These are phyloP conservation scores for Spiromastix sp. DNA, from an alignment of 2,329 filamentous ascomycete species.

Conservation along the genomic window DNA sequence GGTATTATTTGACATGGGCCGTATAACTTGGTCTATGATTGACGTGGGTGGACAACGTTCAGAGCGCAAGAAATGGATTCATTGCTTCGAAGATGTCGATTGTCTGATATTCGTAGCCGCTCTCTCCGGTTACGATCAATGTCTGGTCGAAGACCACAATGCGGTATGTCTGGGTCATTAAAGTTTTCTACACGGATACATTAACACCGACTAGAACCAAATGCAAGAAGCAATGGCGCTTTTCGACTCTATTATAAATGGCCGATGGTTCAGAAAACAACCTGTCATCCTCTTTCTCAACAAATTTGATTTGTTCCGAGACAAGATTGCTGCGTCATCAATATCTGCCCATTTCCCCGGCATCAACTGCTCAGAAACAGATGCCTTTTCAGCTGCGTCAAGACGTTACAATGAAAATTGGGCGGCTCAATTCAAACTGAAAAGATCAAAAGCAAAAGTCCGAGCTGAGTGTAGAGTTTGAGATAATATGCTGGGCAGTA, in stretches of 20 bases:
- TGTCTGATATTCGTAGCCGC: constrained; percentile 88
- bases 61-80: constrained; percentile 95
- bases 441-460: no score
- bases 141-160: constrained; percentile 90
- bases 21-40: constrained; percentile 94
- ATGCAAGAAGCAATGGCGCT: constrained; percentile 85
- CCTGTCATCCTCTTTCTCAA: constrained; percentile 77
- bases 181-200: no score
- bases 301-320: constrained; percentile 78
- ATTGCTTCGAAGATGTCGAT: constrained; percentile 91
- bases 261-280: constrained; percentile 75
- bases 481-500: no score
- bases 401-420: no score
- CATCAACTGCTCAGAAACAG: constrained; percentile 60
- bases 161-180: constrained; percentile 64
- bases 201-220: constrained; percentile 64
- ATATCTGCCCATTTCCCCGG: constrained; percentile 70
- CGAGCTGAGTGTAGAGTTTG: no score
- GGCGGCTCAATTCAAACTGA: no score
- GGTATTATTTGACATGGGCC: constrained; percentile 82
- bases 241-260: constrained; percentile 77
- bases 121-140: constrained; percentile 94
- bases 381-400: no score
- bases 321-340: constrained; percentile 60
- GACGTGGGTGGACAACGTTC: constrained; percentile 87